Conservation (phyloP, 164 flowering plant species). For the Chloranthus sessilifolius region DNA sequence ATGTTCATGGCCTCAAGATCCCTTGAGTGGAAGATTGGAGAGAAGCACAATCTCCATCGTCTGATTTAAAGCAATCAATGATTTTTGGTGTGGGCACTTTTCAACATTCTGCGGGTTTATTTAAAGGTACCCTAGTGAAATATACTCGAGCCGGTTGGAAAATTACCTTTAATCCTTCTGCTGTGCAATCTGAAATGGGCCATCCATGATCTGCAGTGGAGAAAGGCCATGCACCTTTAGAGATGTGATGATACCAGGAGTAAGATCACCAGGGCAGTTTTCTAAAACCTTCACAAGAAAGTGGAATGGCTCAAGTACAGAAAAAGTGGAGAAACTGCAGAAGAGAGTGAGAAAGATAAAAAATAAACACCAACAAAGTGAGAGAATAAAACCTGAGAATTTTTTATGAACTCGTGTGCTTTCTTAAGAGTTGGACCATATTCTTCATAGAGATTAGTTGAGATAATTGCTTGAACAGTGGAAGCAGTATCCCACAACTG, state of each 20-base stretch:
- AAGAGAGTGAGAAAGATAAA: slow-evolving; percentile 3
- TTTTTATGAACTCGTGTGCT: background rate
- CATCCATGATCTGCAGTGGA: slow-evolving; percentile 85
- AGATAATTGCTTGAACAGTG: background rate
- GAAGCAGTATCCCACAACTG: background rate
- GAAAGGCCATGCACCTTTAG: slow-evolving; percentile 96
- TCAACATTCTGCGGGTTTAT: too few species aligned
- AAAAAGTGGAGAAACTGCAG: too few species aligned
- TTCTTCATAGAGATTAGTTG: background rate
- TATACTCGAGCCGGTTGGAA: background rate
- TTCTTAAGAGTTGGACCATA: background rate
- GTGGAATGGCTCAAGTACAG: background rate
- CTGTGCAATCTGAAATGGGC: slow-evolving; percentile 85
- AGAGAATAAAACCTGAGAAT: background rate
- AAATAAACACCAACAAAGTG: background rate
- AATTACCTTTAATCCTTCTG: slow-evolving; percentile 73
- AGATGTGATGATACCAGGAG: slow-evolving; percentile 73
- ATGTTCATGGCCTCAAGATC: too few species aligned
- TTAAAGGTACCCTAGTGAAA: too few species aligned
- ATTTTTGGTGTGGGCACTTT: too few species aligned
- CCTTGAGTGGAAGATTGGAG: too few species aligned
- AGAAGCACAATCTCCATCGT: too few species aligned
- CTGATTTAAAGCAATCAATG: too few species aligned
- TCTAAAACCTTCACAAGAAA: slow-evolving; percentile 45
- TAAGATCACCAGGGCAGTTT: slow-evolving; percentile 56